Percentiles rank a stretch among this genome's conserved stretches.
phyloP scores from a whole-genome alignment of 805 yeast species.

The Sugiyamaella americana region DNA sequence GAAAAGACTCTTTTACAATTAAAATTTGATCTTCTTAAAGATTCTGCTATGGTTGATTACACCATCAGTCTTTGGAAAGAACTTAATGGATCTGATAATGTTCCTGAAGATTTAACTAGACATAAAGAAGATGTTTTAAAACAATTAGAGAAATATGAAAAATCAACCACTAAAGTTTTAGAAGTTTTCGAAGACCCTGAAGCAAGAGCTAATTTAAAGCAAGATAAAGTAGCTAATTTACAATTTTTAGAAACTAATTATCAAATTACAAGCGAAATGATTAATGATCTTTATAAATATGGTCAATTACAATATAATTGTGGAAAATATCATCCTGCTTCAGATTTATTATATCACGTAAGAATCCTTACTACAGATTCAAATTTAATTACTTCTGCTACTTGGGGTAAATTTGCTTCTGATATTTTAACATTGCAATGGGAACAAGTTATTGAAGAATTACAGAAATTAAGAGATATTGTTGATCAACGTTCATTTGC shows the following conservation, averaged over 20 bases:
- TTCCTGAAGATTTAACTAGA: slow-evolving; percentile 39
- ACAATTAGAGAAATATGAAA: slow-evolving; percentile 33
- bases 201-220: slow-evolving; percentile 47
- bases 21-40: slow-evolving; percentile 49
- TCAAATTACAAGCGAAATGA: slow-evolving; percentile 39
- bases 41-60: slow-evolving; percentile 51
- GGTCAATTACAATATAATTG: slow-evolving; percentile 59
- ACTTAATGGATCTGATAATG: slow-evolving; percentile 33
- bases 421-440: slow-evolving; percentile 50
- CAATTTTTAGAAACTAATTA: slow-evolving; percentile 40
- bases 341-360: slow-evolving; percentile 53
- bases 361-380: slow-evolving; percentile 48
- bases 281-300: slow-evolving; percentile 47
- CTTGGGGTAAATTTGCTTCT: slow-evolving; percentile 65
- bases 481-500: slow-evolving; percentile 50
- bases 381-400: slow-evolving; percentile 47
- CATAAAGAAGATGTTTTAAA: slow-evolving; percentile 35
- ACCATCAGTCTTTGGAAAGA: slow-evolving; percentile 40
- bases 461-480: slow-evolving; percentile 49
- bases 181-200: slow-evolving; percentile 43
- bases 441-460: slow-evolving; percentile 48
- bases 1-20: slow-evolving; percentile 41
- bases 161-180: slow-evolving; percentile 41
- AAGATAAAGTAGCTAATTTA: slow-evolving; percentile 50
- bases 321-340: slow-evolving; percentile 56